Evolutionary conservation across 371 early-diverging fungal species (phyloP).

Genomic region (Syncephalastrum monosporum): DNA sequence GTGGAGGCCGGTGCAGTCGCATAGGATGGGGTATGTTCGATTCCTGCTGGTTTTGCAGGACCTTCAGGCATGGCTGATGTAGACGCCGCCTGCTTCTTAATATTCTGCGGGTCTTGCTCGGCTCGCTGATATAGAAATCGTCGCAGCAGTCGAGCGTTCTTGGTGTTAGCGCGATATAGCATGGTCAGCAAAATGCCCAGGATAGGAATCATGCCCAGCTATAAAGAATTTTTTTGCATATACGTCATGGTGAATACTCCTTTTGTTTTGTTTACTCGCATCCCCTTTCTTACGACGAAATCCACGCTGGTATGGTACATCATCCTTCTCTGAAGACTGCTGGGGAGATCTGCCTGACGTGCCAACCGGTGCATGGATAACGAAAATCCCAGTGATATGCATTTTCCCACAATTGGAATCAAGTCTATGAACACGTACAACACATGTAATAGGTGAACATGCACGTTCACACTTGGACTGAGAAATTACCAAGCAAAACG

Average conservation of each 20-base stretch:
- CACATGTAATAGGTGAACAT: not conserved
- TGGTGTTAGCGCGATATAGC: constrained; percentile 45
- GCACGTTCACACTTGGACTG: not conserved
- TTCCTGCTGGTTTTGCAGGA: no score
- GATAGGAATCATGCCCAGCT: constrained; percentile 48
- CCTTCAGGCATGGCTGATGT: no score
- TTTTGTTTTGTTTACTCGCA: not conserved
- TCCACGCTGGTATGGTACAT: constrained; percentile 39
- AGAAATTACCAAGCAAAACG: constrained; percentile 29
- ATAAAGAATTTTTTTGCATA: not conserved
- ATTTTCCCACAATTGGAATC: constrained; percentile 49
- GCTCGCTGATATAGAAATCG: constrained; percentile 40
- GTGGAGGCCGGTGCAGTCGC: no score
- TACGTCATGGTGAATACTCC: not conserved
- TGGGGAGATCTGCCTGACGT: constrained; percentile 32
- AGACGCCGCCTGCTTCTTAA: not conserved
- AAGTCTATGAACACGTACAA: constrained; percentile 21
- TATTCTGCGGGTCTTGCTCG: constrained; percentile 8
- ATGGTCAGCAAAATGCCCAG: constrained; percentile 37
- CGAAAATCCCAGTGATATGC: constrained; percentile 38
- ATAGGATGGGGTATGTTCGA: no score
- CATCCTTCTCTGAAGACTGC: constrained; percentile 29
- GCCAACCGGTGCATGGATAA: constrained; percentile 38
- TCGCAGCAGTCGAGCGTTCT: constrained; percentile 36
- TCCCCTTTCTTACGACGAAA: constrained; percentile 31